Evolutionary conservation across 164 flowering plant species (phyloP), one percentile per base, ranked within the genome.

Genomic region (Magnolia kwangsiensis): DNA sequence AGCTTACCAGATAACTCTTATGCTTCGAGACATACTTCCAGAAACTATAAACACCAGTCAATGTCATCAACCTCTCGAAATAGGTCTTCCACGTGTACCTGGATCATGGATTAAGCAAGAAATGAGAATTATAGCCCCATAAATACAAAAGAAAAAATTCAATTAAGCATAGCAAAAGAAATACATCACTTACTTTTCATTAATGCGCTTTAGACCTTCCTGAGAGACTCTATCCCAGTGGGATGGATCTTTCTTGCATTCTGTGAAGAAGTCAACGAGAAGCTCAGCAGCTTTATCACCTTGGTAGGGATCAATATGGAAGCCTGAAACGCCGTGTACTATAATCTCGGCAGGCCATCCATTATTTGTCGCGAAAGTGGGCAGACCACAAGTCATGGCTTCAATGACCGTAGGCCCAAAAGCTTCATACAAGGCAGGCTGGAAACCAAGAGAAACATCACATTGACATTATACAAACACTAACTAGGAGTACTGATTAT

Each of bases 261-360:
- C 91, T 78, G 90, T 90, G 59, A 90, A 96, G 91, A 96, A 96
- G 51, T 85, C 84, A 14, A 83, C 96, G 10, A 96, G 83, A 63
- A 86, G 87, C 72, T 94, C 93, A 63, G 96, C 89, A 1, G 96
- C 97, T 65, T 85, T 91, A 27, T 90, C 99, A 8, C 99, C 98
- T 31, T 91, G 90, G 86, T 96, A 92, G 0, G 99, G 99, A 79
- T 96, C 99, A 82, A 96, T 94, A 50, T 96, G 97, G 91, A 87
- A 96, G 50, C 99, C 99, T 18, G 99, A 96, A 74, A 86, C 86
- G 18, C 92, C 95, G 70, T 96, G 85, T 19, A 92, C 96, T 68
- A 96, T 96, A 72, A 96, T 96, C 86, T 95, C 99, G 27, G 95
- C 96, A 19, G 99, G 98, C 27, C 97, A 98, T 24, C 98, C 99